These are phyloP conservation scores for Sphagnum magellanicum DNA, from an alignment of 228 moss, liverwort and hornwort species.

Conservation along the genomic window DNA sequence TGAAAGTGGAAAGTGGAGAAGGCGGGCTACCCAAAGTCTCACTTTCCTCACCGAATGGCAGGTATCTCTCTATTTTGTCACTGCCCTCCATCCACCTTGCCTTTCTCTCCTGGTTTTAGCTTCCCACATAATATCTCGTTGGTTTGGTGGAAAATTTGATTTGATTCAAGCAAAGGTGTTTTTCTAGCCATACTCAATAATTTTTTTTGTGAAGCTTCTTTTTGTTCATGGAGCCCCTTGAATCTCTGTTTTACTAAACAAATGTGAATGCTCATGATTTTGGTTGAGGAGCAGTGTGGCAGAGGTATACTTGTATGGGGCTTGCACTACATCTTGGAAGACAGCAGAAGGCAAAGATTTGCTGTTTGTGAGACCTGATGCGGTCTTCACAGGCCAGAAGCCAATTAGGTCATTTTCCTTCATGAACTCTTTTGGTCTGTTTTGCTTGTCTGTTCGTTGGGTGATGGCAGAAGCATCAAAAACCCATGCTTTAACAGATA, in stretches of 20 bases:
- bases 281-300: constrained; percentile 45
- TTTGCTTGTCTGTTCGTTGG: background rate
- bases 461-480: background rate
- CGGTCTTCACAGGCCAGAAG: constrained; percentile 81
- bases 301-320: constrained; percentile 91
- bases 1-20: constrained; percentile 65
- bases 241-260: background rate
- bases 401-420: constrained; percentile 66
- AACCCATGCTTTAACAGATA: background rate
- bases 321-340: constrained; percentile 86
- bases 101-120: background rate
- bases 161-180: background rate
- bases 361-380: constrained; percentile 82
- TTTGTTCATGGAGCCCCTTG: background rate
- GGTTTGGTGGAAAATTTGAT: background rate
- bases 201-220: background rate
- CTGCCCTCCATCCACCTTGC: too few species aligned
- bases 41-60: constrained; percentile 69
- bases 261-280: background rate
- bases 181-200: background rate
- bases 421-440: background rate
- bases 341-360: constrained; percentile 64
- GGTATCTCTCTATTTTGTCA: constrained; percentile 22
- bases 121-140: background rate
- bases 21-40: constrained; percentile 82